These are phyloP conservation scores for Eleusine coracana DNA, from an alignment of 176 grass and related monocot genomes.

Conservation along the genomic window DNA sequence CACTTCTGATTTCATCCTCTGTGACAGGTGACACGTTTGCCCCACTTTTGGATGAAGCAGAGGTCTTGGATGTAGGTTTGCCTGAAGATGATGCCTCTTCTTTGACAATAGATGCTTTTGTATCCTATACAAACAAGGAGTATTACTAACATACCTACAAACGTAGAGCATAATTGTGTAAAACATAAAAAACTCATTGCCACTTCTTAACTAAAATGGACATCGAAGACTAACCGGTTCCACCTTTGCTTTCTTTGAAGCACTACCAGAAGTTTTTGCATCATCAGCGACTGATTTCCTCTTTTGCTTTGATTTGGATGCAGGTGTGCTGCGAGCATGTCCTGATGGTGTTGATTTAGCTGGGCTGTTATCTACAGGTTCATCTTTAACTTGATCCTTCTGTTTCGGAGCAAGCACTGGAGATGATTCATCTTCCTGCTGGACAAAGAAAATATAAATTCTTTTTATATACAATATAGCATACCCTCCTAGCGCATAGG, in stretches of 20 bases:
- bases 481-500: slow-evolving; percentile 6
- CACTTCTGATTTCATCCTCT: slow-evolving; percentile 90
- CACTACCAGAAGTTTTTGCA: slow-evolving; percentile 50
- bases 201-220: neutral
- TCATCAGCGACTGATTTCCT: slow-evolving; percentile 83
- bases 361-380: slow-evolving; percentile 75
- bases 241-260: slow-evolving; percentile 82
- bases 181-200: neutral
- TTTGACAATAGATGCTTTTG: slow-evolving; percentile 56
- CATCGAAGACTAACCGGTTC: slow-evolving; percentile 68
- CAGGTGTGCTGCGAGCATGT: slow-evolving; percentile 58
- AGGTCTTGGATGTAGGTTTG: slow-evolving; percentile 58
- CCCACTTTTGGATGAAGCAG: slow-evolving; percentile 43
- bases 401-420: slow-evolving; percentile 87
- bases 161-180: slow-evolving; percentile 1
- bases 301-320: slow-evolving; percentile 90
- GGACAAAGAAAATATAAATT: slow-evolving; percentile 18
- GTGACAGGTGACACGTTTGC: slow-evolving; percentile 69
- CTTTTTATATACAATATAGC: neutral
- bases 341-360: slow-evolving; percentile 57
- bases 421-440: slow-evolving; percentile 85
- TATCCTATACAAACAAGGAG: slow-evolving; percentile 46
- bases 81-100: slow-evolving; percentile 55
- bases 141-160: slow-evolving; percentile 10
- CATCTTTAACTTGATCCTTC: slow-evolving; percentile 78